These are phyloP conservation scores for Podila minutissima DNA, from an alignment of 192 early-diverging fungal genomes.

Conservation along the genomic window DNA sequence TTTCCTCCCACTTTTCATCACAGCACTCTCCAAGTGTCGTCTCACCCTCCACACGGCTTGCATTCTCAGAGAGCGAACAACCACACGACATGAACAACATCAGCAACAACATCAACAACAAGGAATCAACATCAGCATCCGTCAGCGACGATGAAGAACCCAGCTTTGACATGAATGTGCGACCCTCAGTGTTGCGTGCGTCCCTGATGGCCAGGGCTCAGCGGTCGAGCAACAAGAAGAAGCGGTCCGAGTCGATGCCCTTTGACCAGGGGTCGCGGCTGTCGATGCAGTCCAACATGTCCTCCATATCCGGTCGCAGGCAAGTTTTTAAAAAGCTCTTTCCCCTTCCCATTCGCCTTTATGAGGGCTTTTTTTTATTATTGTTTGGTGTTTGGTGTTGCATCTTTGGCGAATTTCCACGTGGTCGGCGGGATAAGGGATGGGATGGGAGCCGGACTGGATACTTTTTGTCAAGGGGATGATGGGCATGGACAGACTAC, in stretches of 20 bases:
- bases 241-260: slow-evolving; percentile 19
- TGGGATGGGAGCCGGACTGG: too few species aligned
- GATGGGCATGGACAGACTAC: too few species aligned
- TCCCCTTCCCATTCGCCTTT: not conserved
- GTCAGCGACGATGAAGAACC: slow-evolving; percentile 24
- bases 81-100: not conserved
- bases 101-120: not conserved
- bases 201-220: slow-evolving; percentile 39
- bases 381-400: not conserved
- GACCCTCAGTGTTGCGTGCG: slow-evolving; percentile 35
- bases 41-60: slow-evolving; percentile 9
- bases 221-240: slow-evolving; percentile 1
- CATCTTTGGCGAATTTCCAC: too few species aligned
- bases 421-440: too few species aligned
- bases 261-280: slow-evolving; percentile 21
- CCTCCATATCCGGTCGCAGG: slow-evolving; percentile 11
- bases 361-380: not conserved
- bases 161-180: slow-evolving; percentile 19
- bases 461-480: too few species aligned
- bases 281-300: slow-evolving; percentile 21
- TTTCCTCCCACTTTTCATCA: slow-evolving; percentile 9
- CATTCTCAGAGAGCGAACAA: slow-evolving; percentile 32
- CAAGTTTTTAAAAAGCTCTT: not conserved
- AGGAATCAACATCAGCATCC: not conserved
- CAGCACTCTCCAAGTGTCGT: not conserved